Conservation (phyloP, 257 asterid genomes). For the Gardenia jasminoides region DNA sequence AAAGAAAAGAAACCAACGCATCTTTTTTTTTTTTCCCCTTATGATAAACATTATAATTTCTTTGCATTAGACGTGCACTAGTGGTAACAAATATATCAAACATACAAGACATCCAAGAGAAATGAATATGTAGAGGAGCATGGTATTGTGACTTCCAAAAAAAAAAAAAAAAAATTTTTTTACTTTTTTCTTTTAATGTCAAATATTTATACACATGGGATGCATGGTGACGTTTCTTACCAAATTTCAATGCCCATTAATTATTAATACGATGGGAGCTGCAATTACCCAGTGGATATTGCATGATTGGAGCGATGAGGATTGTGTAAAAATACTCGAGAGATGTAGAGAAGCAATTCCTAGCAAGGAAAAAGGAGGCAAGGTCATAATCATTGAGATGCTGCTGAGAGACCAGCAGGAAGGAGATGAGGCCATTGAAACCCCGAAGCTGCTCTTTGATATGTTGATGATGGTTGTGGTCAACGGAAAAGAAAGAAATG, state of each 20-base stretch:
- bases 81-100: no score
- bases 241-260: not conserved
- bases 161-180: no score
- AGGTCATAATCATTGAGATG: conserved; percentile 29
- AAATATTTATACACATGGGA: no score
- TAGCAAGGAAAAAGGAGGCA: conserved; percentile 26
- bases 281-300: conserved; percentile 28
- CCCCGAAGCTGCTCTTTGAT: not conserved
- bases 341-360: conserved; percentile 30
- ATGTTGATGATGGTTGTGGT: not conserved
- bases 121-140: no score
- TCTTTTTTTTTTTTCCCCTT: no score
- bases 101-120: no score
- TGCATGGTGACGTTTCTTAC: not conserved
- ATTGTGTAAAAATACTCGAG: conserved; percentile 17
- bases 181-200: no score
- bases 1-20: no score
- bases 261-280: no score
- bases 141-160: no score
- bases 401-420: not conserved
- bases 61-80: no score
- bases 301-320: conserved; percentile 34
- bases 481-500: not conserved
- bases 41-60: no score
- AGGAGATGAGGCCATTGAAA: not conserved